Evolutionary conservation across 768 basidiomycete genomes (phyloP).

Genomic region (Phylloporus arenicola): DNA sequence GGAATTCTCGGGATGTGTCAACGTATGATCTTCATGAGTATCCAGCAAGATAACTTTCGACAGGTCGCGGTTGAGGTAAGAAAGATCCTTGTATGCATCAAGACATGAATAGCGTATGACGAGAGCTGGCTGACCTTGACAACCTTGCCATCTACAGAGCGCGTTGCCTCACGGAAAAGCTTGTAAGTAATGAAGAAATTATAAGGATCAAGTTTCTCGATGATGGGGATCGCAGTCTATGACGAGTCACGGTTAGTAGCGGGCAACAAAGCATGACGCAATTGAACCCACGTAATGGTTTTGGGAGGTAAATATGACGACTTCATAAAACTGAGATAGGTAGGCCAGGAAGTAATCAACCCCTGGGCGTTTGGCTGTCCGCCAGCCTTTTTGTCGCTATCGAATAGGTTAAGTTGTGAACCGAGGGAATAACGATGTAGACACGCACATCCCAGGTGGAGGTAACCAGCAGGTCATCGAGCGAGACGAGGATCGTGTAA

Average conservation of each 20-base stretch:
- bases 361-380: constrained; percentile 95
- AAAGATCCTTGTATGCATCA: constrained; percentile 60
- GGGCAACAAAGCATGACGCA: not conserved
- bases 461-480: constrained; percentile 88
- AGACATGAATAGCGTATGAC: not conserved
- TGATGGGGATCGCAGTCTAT: constrained; percentile 81
- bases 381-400: constrained; percentile 91
- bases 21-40: constrained; percentile 70
- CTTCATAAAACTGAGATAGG: constrained; percentile 96
- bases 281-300: constrained; percentile 68
- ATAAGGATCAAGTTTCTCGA: constrained; percentile 94
- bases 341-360: constrained; percentile 98
- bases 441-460: constrained; percentile 92
- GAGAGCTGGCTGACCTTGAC: constrained; percentile 60
- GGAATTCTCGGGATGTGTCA: constrained; percentile 83
- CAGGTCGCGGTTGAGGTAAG: constrained; percentile 91
- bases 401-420: not conserved
- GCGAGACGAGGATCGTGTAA: constrained; percentile 84
- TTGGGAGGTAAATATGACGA: constrained; percentile 93
- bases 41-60: constrained; percentile 87
- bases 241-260: not conserved
- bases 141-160: constrained; percentile 71
- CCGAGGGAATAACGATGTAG: not conserved
- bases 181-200: constrained; percentile 83
- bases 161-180: constrained; percentile 90